phyloP scores from a whole-genome alignment of 371 early-diverging fungal species.

The Haplosporangium sp. region DNA sequence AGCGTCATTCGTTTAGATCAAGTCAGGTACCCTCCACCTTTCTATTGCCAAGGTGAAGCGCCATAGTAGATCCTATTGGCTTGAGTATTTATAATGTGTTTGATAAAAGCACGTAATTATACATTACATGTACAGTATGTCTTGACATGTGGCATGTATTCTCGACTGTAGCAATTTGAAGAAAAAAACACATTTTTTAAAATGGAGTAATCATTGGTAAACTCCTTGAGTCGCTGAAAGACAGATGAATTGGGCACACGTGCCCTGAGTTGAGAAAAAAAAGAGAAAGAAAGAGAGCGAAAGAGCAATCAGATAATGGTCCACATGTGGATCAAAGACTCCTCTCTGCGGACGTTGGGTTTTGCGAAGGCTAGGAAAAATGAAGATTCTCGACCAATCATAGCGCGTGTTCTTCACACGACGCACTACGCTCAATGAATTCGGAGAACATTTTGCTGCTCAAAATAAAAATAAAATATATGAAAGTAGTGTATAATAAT shows the following conservation, averaged over 20 bases:
- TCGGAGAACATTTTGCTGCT: background rate
- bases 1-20: background rate
- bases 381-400: conserved; percentile 19
- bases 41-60: background rate
- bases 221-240: too few relatives aligned
- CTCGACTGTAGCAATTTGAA: background rate
- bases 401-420: conserved; percentile 31
- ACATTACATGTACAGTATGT: background rate
- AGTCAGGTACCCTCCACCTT: background rate
- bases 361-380: background rate
- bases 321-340: background rate
- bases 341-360: background rate
- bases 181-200: background rate
- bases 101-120: background rate
- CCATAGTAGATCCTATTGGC: background rate
- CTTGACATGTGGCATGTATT: background rate
- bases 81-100: background rate
- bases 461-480: conserved; percentile 4
- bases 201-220: too few relatives aligned
- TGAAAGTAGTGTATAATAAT: background rate
- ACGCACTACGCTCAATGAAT: conserved; percentile 14
- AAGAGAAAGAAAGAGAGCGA: background rate
- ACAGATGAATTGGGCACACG: background rate
- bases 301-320: conserved; percentile 2
- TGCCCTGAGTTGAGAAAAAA: background rate